Conservation (phyloP, 768 basidiomycete genomes). For the Suillus tomentosus region DNA sequence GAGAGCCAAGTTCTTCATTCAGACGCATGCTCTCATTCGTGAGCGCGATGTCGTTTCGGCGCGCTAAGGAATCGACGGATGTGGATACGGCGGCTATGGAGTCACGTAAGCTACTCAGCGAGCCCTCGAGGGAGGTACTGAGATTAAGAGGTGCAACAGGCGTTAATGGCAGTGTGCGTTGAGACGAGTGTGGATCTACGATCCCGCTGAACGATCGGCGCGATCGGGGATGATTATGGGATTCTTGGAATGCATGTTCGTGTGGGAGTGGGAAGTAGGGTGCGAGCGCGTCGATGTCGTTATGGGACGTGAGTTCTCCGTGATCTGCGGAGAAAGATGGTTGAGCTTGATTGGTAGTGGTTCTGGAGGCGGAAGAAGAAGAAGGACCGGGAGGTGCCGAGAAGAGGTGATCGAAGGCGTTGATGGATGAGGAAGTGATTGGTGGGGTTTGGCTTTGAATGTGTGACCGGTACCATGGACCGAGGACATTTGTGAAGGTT, state of each 20-base stretch:
- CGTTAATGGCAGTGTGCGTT: constrained; percentile 32
- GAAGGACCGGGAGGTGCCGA: constrained; percentile 22
- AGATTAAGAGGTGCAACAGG: constrained; percentile 64
- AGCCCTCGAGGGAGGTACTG: constrained; percentile 62
- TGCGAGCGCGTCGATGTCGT: constrained; percentile 29
- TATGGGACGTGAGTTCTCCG: constrained; percentile 16
- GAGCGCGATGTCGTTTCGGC: constrained; percentile 65
- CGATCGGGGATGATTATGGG: constrained; percentile 18
- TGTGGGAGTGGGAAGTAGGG: constrained; percentile 25
- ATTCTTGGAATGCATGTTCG: constrained; percentile 17
- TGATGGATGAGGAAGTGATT: constrained; percentile 13
- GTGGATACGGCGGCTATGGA: constrained; percentile 61
- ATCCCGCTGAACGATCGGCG: constrained; percentile 21
- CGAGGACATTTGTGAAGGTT: constrained; percentile 55
- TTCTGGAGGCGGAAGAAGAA: constrained; percentile 14
- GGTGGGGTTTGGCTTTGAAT: constrained; percentile 25
- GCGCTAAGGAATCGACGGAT: constrained; percentile 60
- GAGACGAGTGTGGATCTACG: constrained; percentile 26
- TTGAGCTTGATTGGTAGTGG: constrained; percentile 17
- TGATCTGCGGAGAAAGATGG: constrained; percentile 18
- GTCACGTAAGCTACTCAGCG: constrained; percentile 57
- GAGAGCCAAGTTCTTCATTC: constrained; percentile 71
- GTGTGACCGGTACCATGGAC: constrained; percentile 59
- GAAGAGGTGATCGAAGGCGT: constrained; percentile 14
- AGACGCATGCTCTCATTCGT: constrained; percentile 71